These are phyloP conservation scores for Apiotrichum sp. DNA, from an alignment of 1,284 basidiomycete species.

Conservation along the genomic window DNA sequence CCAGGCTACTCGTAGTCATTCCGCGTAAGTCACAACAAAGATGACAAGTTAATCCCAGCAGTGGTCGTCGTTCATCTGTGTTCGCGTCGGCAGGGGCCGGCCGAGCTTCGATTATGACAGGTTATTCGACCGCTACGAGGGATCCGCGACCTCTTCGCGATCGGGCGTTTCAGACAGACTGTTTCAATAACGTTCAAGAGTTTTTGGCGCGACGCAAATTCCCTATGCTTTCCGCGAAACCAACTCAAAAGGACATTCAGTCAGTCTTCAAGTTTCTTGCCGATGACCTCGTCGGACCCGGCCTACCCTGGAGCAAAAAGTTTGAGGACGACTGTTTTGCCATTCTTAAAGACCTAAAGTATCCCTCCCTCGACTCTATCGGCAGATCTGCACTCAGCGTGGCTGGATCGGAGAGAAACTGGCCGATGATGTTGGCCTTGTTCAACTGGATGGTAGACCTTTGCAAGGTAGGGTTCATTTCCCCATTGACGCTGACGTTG, in stretches of 20 bases:
- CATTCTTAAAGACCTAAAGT: conserved; percentile 64
- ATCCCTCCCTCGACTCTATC: conserved; percentile 66
- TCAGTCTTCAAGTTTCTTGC: conserved; percentile 71
- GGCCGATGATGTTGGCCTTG: conserved; percentile 73
- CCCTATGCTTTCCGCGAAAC: conserved; percentile 57
- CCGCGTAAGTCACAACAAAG: background rate
- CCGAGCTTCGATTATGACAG: conserved; percentile 38
- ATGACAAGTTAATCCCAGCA: conserved; percentile 23
- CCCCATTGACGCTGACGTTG: background rate
- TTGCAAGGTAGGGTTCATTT: conserved; percentile 30
- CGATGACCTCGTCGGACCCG: conserved; percentile 60
- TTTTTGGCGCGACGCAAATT: conserved; percentile 61
- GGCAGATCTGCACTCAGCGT: conserved; percentile 77
- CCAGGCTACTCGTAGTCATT: conserved; percentile 49
- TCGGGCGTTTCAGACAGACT: conserved; percentile 60
- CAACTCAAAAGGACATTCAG: conserved; percentile 75
- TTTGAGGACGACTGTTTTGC: conserved; percentile 73
- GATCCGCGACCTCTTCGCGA: conserved; percentile 72
- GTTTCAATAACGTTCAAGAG: conserved; percentile 64
- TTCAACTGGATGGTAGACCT: conserved; percentile 81
- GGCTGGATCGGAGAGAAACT: conserved; percentile 74
- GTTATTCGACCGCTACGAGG: conserved; percentile 52
- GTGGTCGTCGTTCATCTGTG: conserved; percentile 59
- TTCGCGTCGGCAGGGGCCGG: conserved; percentile 52
- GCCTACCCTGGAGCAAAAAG: conserved; percentile 53